A percentile compares a stretch with the other conserved stretches of the same genome.
Evolutionary conservation across 2,329 filamentous ascomycete genomes (phyloP).

Genomic region (Elsinoe arachidis): DNA sequence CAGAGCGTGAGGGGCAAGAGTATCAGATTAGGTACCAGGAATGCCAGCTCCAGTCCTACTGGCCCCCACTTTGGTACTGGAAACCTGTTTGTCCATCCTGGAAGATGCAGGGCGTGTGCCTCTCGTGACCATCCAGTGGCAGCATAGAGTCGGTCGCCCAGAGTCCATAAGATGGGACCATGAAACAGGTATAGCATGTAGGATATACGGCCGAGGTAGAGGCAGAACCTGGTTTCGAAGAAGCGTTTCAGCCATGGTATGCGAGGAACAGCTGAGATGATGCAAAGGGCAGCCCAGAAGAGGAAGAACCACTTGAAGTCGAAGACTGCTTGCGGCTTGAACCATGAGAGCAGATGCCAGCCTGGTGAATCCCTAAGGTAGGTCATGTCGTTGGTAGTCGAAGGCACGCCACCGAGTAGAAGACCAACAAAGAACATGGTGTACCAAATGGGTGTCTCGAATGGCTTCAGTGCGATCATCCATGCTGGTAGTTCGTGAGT

Average conservation of each 20-base stretch:
- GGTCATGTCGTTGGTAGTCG: conserved; percentile 4
- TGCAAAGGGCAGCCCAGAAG: conserved; percentile 8
- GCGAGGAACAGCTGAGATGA: conserved; percentile 47
- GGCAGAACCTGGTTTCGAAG: conserved; percentile 51
- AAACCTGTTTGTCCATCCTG: conserved; percentile 49
- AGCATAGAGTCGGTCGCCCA: conserved; percentile 57
- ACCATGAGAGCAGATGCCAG: conserved; percentile 51
- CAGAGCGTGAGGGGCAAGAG: conserved; percentile 52
- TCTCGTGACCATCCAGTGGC: conserved; percentile 47
- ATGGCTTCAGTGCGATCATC: conserved; percentile 38
- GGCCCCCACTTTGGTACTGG: conserved; percentile 49
- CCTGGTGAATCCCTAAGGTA: conserved; percentile 33
- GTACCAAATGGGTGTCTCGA: conserved; percentile 43
- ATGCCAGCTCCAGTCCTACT: conserved; percentile 52
- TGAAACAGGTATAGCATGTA: conserved; percentile 58
- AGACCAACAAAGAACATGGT: conserved; percentile 45
- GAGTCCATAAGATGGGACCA: conserved; percentile 50
- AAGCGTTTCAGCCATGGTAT: conserved; percentile 50
- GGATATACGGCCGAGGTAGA: conserved; percentile 55
- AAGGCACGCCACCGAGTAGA: conserved; percentile 37
- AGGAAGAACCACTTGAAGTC: conserved; percentile 26
- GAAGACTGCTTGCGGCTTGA: conserved; percentile 33
- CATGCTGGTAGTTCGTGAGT: conserved; percentile 44
- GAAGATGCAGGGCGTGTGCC: conserved; percentile 43
- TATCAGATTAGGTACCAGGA: conserved; percentile 52